Conservation (phyloP, 805 yeast genomes). For the Kuraishia borneana region DNA sequence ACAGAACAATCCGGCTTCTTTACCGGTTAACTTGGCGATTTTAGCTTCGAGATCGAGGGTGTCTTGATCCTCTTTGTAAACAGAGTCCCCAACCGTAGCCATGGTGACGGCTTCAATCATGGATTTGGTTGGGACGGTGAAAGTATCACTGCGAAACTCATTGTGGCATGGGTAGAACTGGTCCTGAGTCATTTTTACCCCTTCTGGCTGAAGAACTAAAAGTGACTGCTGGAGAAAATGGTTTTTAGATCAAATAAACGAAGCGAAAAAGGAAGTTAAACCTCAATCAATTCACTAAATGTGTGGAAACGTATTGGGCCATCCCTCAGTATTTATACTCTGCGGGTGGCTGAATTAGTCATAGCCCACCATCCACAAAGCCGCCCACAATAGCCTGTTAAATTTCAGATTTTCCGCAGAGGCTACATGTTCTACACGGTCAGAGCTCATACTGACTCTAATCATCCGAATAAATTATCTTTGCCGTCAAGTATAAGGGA, state of each 20-base stretch:
- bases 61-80: constrained; percentile 73
- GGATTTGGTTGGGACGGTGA: constrained; percentile 72
- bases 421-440: no score
- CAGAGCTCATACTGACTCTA: no score
- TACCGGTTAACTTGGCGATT: constrained; percentile 63
- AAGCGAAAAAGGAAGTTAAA: background rate
- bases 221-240: constrained; percentile 1
- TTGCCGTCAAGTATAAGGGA: no score
- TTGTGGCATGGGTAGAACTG: constrained; percentile 17
- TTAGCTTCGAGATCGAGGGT: constrained; percentile 53
- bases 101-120: constrained; percentile 53
- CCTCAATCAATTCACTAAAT: background rate
- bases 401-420: no score
- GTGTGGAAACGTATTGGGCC: no score
- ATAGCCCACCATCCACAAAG: no score
- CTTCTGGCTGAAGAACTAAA: constrained; percentile 1
- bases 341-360: no score
- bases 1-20: constrained; percentile 72
- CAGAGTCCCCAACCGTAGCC: constrained; percentile 75
- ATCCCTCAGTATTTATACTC: no score
- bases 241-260: background rate
- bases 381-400: no score
- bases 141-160: constrained; percentile 71
- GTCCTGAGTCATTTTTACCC: constrained; percentile 1
- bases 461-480: no score